Percentiles rank a stretch among this genome's conserved stretches.
Evolutionary conservation across 23 red algal species (phyloP).

Genomic region (Gracilaria vermiculophylla): DNA sequence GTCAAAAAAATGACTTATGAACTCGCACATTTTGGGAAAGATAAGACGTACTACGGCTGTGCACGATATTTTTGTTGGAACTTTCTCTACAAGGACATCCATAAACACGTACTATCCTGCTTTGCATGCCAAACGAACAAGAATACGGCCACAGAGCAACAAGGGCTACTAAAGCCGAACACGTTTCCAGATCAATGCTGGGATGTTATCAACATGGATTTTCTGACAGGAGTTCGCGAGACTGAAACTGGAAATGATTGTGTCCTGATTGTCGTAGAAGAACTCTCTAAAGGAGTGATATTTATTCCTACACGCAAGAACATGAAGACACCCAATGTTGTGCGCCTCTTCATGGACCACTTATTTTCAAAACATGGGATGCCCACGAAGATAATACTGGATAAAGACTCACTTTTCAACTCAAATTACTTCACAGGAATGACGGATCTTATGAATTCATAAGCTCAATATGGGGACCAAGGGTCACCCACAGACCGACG

Average conservation of each 20-base stretch:
- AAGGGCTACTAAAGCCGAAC: constrained; percentile 36
- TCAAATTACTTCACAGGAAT: constrained; percentile 34
- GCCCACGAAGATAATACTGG: constrained; percentile 24
- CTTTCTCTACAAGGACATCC: constrained; percentile 12
- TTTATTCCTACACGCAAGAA: constrained; percentile 35
- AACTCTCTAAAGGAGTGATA: constrained; percentile 42
- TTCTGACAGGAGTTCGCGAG: constrained; percentile 20
- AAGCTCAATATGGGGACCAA: constrained; percentile 28
- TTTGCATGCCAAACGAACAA: constrained; percentile 27
- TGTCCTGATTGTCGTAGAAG: constrained; percentile 35
- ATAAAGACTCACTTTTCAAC: constrained; percentile 24
- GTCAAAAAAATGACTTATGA: too few relatives aligned
- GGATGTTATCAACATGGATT: constrained; percentile 29
- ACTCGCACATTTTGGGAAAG: too few relatives aligned
- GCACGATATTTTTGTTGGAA: constrained; percentile 10
- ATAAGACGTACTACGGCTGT: constrained; percentile 20
- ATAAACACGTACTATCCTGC: constrained; percentile 3
- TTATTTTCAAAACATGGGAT: constrained; percentile 46
- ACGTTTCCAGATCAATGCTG: constrained; percentile 15
- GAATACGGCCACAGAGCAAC: neutral
- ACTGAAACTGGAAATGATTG: constrained; percentile 11
- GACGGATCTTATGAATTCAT: constrained; percentile 17
- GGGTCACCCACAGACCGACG: constrained; percentile 50
- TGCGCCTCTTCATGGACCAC: constrained; percentile 15
- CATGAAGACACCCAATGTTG: neutral